Conservation (phyloP, 139 green algal genomes). For the Chlamydomonas eustigma region DNA sequence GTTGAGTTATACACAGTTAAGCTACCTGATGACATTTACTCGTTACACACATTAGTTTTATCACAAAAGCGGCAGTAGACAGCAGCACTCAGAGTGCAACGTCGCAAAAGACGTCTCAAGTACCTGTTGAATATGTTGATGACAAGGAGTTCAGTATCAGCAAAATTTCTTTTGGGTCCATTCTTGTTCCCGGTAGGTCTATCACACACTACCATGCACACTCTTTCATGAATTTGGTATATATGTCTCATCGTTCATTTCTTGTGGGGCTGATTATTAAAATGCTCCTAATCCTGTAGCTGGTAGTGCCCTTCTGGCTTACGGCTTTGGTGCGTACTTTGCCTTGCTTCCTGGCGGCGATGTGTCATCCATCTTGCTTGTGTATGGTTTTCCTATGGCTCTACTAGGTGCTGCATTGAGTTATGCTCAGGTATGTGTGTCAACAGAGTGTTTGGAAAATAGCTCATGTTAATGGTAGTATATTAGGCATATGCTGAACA, state of each 20-base stretch:
- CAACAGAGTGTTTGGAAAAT: too few species aligned
- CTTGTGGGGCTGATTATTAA: background rate
- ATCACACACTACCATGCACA: background rate
- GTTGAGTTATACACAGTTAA: too few species aligned
- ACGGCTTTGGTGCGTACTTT: slow-evolving; percentile 94
- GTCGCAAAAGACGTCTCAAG: background rate
- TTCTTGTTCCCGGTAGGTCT: slow-evolving; percentile 46
- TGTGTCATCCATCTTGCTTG: slow-evolving; percentile 85
- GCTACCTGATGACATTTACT: background rate
- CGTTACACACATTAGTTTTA: background rate
- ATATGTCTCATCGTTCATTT: background rate
- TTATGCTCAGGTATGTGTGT: slow-evolving; percentile 64
- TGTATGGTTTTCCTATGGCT: slow-evolving; percentile 95
- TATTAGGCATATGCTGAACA: too few species aligned
- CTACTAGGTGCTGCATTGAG: slow-evolving; percentile 92
- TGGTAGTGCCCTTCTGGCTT: slow-evolving; percentile 69
- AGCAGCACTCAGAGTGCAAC: background rate
- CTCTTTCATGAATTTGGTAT: slow-evolving; percentile 10
- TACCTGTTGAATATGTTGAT: background rate
- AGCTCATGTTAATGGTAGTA: too few species aligned
- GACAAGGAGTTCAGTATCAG: slow-evolving; percentile 58
- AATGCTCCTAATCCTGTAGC: slow-evolving; percentile 29
- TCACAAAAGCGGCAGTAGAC: background rate
- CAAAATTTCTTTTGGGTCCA: slow-evolving; percentile 84
- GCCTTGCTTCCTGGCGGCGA: slow-evolving; percentile 82